phyloP scores from a whole-genome alignment of 179 eudicot species.

The Beta corolliflora region DNA sequence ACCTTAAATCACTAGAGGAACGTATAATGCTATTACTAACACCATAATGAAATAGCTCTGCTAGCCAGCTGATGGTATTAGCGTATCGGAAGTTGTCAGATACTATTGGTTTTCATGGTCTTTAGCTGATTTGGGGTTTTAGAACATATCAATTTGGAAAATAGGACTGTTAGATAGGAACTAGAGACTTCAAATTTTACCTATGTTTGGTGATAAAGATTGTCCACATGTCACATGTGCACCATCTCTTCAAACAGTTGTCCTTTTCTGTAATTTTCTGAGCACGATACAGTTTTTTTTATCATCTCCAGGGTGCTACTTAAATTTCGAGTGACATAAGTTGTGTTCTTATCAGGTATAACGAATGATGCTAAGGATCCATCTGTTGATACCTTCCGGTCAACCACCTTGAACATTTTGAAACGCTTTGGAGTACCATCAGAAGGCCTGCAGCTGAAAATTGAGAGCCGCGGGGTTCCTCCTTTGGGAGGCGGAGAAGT shows the following conservation, averaged over 20 bases:
- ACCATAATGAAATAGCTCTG: not conserved
- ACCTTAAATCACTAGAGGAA: not conserved
- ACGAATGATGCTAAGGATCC: constrained; percentile 90
- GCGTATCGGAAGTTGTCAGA: not conserved
- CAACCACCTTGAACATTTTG: constrained; percentile 64
- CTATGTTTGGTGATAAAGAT: not conserved
- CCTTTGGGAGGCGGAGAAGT: constrained; percentile 94
- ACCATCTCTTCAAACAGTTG: not conserved
- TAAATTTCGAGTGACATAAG: not conserved
- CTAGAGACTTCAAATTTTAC: not conserved
- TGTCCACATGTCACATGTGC: not conserved
- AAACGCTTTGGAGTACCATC: constrained; percentile 82
- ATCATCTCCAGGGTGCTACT: not conserved
- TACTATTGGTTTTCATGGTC: not conserved
- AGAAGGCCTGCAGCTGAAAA: constrained; percentile 82
- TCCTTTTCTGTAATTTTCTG: not conserved
- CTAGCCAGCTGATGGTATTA: not conserved
- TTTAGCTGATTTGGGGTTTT: not conserved
- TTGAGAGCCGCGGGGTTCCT: constrained; percentile 81
- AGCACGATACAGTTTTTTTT: not conserved
- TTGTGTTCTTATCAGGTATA: constrained; percentile 50
- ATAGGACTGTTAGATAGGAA: not conserved
- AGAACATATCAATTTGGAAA: not conserved
- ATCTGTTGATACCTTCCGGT: constrained; percentile 78
- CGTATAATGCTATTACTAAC: not conserved